These are phyloP conservation scores for Nothopassalora personata DNA, from an alignment of 2,329 filamentous ascomycete genomes.

Conservation along the genomic window DNA sequence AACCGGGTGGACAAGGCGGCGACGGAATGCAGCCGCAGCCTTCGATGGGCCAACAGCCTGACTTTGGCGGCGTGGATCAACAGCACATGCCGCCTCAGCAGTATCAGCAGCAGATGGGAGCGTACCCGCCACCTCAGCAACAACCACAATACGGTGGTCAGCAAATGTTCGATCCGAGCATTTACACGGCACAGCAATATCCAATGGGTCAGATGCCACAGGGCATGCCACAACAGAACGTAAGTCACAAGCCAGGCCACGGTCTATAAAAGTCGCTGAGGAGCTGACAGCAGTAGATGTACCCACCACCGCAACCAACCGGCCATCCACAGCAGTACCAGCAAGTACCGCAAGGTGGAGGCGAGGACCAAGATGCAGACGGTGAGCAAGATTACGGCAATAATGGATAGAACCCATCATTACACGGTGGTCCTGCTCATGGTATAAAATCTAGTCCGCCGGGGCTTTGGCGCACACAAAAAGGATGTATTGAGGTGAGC, in stretches of 20 bases:
- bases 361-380: constrained; percentile 40
- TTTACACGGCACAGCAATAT: constrained; percentile 54
- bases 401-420: constrained; percentile 14
- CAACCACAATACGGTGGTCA: constrained; percentile 72
- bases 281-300: constrained; percentile 23
- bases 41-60: constrained; percentile 28
- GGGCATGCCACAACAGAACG: constrained; percentile 28
- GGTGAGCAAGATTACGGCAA: constrained; percentile 39
- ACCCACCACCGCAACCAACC: constrained; percentile 13
- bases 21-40: constrained; percentile 29
- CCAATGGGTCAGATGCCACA: constrained; percentile 27
- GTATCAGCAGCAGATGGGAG: constrained; percentile 71
- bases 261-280: constrained; percentile 10
- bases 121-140: constrained; percentile 80
- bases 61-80: constrained; percentile 32
- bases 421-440: neutral
- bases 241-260: constrained; percentile 11
- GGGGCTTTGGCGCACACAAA: neutral
- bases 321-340: constrained; percentile 32
- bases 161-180: constrained; percentile 72
- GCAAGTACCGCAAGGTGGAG: constrained; percentile 32
- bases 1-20: constrained; percentile 36
- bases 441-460: neutral
- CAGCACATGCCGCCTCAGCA: constrained; percentile 36
- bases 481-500: neutral